Base-by-base conservation (phyloP, 140 eudicot species). In the Senecio squalidus region DNA sequence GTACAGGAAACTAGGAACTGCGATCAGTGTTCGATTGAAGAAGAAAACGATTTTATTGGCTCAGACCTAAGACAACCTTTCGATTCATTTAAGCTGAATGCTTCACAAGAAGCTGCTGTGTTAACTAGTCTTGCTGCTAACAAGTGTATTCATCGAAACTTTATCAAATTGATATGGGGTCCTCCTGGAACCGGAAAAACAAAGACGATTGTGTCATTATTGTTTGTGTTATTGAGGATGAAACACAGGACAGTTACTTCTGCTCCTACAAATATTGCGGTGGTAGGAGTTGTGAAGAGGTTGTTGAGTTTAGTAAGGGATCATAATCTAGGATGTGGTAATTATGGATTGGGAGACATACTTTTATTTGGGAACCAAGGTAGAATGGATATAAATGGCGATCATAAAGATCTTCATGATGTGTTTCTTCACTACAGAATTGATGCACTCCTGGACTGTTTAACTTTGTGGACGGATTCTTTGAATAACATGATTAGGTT, bases 121-220 rank as follows among this genome's bases (percentile, higher is more conserved):
- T 23, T 75, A 41, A 70, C 54, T 33, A 69, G 88, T 66, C 43
- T 82, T n/a, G 70, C 75, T 0, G 17, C 72, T 24, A 70, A 51
- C 17, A 72, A 38, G 25, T 77, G 93, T 45, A 8, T 18, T 47
- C 93, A 82, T 60, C 34, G 55, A 26, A 25, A 54, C 15, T 65
- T 46, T 46, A 16, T 26, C 9, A 73, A 77, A 41, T 66, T 86
- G 17, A 76, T 82, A 31, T 85, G 95, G 87, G 95, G 95, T 14
- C 95, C 95, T 29, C 95, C 91, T 1, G 91, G 91, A 23, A 82
- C 95, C 4, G 91, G 90, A 17, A 85, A 85, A 58, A 85, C 91
- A 0, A 85, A 79, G 36, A 82, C 90, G 1, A 70, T 74, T 20
- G 76, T 70, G 13, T 49, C 80, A 0, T 38, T 85, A 20, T 27